A percentile compares a stretch with the other conserved stretches of the same genome.
These are phyloP conservation scores for Babesia bovis DNA, from an alignment of 169 alveolate species.

Conservation along the genomic window DNA sequence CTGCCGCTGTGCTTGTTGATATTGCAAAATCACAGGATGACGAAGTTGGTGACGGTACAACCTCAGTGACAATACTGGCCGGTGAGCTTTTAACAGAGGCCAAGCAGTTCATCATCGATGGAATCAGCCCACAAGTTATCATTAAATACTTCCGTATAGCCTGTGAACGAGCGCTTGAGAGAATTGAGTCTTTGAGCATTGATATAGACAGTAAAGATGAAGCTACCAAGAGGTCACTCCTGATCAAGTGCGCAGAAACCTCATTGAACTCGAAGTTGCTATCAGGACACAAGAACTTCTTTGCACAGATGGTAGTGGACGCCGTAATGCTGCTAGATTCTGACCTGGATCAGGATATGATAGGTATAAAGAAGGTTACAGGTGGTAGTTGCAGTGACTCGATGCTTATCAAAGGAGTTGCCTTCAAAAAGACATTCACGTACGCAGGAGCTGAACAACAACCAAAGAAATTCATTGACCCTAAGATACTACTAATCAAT, in stretches of 20 bases:
- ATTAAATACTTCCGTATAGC: constrained; percentile 93
- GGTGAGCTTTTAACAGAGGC: constrained; percentile 95
- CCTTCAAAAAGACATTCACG: constrained; percentile 97
- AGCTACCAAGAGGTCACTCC: constrained; percentile 81
- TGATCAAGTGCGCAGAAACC: constrained; percentile 97
- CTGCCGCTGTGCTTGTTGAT: constrained; percentile 95
- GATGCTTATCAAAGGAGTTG: constrained; percentile 94
- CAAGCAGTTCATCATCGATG: constrained; percentile 92
- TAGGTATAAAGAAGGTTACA: constrained; percentile 95
- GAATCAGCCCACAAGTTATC: constrained; percentile 93
- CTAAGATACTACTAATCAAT: constrained; percentile 92
- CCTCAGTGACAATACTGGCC: constrained; percentile 93
- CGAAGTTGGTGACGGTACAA: constrained; percentile 97
- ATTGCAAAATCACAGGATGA: constrained; percentile 96
- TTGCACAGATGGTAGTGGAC: constrained; percentile 92
- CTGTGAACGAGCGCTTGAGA: constrained; percentile 72
- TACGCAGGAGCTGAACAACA: constrained; percentile 99
- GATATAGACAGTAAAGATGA: constrained; percentile 68
- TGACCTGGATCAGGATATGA: constrained; percentile 88
- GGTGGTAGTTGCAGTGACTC: constrained; percentile 95
- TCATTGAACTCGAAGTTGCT: constrained; percentile 94
- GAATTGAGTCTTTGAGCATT: constrained; percentile 74
- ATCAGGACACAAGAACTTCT: constrained; percentile 90
- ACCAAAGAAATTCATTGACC: constrained; percentile 92
- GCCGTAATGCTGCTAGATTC: constrained; percentile 93